Evolutionary conservation across 345 rosid species (phyloP).

Genomic region (Stellera chamaejasme): DNA sequence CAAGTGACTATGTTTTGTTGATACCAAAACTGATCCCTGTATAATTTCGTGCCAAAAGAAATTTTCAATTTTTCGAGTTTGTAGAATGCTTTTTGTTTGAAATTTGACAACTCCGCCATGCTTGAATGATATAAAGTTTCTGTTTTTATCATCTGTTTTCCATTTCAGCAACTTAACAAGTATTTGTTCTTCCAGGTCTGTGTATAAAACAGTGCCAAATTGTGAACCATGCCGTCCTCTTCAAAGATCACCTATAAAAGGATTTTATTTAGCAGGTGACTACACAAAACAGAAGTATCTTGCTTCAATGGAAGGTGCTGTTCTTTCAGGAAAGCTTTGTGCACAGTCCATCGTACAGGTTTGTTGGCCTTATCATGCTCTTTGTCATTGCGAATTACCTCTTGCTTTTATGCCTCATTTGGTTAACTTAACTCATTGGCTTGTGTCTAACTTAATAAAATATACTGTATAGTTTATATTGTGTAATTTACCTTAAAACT

Average conservation of each 20-base stretch:
- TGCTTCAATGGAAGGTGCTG: conserved; percentile 98
- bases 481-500: too few relatives aligned
- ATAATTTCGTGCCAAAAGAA: too few relatives aligned
- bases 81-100: too few relatives aligned
- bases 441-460: not conserved
- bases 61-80: too few relatives aligned
- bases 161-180: not conserved
- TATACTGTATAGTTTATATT: not conserved
- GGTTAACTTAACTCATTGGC: conserved; percentile 2
- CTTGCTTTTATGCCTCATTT: not conserved
- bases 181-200: conserved; percentile 54
- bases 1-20: too few relatives aligned
- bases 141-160: not conserved
- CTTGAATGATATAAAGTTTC: too few relatives aligned
- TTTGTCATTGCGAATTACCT: not conserved
- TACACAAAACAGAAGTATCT: conserved; percentile 94
- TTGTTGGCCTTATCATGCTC: conserved; percentile 1
- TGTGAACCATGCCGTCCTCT: conserved; percentile 93
- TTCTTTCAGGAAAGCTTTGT: conserved; percentile 90
- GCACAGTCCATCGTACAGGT: conserved; percentile 84
- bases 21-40: too few relatives aligned
- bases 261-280: conserved; percentile 89
- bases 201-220: conserved; percentile 75
- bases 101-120: too few relatives aligned
- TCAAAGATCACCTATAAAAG: conserved; percentile 82